These are phyloP conservation scores for Candida vaughaniae DNA, from an alignment of 805 yeast genomes.

Conservation along the genomic window DNA sequence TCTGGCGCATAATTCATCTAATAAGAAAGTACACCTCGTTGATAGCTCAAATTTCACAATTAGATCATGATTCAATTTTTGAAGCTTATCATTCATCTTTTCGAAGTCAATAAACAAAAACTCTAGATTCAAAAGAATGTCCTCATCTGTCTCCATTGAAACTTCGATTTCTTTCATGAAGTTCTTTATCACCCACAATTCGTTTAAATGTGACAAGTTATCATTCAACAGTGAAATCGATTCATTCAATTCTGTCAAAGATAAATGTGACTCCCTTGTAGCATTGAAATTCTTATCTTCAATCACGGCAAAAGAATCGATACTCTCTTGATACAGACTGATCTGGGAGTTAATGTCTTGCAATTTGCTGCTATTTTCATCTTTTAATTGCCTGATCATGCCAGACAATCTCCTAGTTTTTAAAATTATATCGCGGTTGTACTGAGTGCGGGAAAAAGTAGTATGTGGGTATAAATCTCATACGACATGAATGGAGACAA, in stretches of 20 bases:
- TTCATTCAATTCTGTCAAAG: slow-evolving; percentile 15
- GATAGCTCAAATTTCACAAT: slow-evolving; percentile 15
- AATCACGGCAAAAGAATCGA: slow-evolving; percentile 15
- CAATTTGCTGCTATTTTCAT: slow-evolving; percentile 4
- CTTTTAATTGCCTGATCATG: slow-evolving; percentile 10
- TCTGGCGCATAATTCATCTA: slow-evolving; percentile 11
- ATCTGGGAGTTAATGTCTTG: slow-evolving; percentile 7
- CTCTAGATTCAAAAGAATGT: slow-evolving; percentile 17
- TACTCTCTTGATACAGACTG: slow-evolving; percentile 9
- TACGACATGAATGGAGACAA: too few species aligned
- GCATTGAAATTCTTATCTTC: slow-evolving; percentile 17
- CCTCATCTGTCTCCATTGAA: slow-evolving; percentile 10
- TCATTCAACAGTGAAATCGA: slow-evolving; percentile 4
- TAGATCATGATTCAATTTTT: slow-evolving; percentile 13
- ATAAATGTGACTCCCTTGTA: slow-evolving; percentile 2
- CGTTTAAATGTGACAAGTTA: slow-evolving; percentile 18
- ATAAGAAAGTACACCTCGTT: slow-evolving; percentile 9
- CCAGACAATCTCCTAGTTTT: too few species aligned
- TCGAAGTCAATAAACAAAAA: slow-evolving; percentile 17
- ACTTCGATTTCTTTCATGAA: slow-evolving; percentile 22
- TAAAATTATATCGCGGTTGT: too few species aligned
- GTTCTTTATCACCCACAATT: slow-evolving; percentile 27
- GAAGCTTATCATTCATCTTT: slow-evolving; percentile 17
- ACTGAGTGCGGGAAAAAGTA: too few species aligned
- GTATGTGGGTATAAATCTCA: too few species aligned